phyloP scores from a whole-genome alignment of 495 filamentous ascomycete species.

The Podospora pseudoanserina region DNA sequence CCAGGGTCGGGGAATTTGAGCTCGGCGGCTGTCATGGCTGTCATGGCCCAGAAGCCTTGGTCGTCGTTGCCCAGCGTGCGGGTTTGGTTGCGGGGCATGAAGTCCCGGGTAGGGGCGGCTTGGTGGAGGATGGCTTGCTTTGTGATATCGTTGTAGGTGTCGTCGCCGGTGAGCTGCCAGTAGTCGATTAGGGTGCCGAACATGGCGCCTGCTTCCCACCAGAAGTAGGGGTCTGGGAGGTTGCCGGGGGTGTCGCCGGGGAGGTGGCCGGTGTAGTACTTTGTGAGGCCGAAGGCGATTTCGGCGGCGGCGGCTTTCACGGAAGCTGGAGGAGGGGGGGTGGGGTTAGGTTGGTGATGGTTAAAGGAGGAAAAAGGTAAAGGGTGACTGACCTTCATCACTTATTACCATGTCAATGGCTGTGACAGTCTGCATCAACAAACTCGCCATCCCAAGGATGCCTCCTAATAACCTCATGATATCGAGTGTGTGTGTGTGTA shows the following conservation, averaged over 20 bases:
- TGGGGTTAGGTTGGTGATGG: constrained; percentile 10
- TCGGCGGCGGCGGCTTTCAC: constrained; percentile 44
- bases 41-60: constrained; percentile 82
- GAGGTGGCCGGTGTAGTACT: constrained; percentile 66
- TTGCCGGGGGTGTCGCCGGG: constrained; percentile 70
- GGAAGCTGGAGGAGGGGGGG: constrained; percentile 28
- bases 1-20: constrained; percentile 67
- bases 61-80: constrained; percentile 78
- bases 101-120: constrained; percentile 61
- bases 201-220: constrained; percentile 77
- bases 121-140: constrained; percentile 68
- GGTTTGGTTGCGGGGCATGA: constrained; percentile 80
- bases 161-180: constrained; percentile 76
- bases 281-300: constrained; percentile 44
- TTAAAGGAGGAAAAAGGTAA: neutral
- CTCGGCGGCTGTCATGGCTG: constrained; percentile 78
- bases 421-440: constrained; percentile 23
- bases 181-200: constrained; percentile 78
- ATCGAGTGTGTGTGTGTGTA: neutral
- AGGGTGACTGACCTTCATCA: constrained; percentile 25
- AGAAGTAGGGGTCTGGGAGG: constrained; percentile 73
- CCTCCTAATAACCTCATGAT: constrained; percentile 28
- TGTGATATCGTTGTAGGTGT: constrained; percentile 65
- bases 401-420: constrained; percentile 30
- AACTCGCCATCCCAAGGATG: constrained; percentile 14